phyloP scores from a whole-genome alignment of 2,329 filamentous ascomycete species.

The Magnaporthiopsis rhizophila region DNA sequence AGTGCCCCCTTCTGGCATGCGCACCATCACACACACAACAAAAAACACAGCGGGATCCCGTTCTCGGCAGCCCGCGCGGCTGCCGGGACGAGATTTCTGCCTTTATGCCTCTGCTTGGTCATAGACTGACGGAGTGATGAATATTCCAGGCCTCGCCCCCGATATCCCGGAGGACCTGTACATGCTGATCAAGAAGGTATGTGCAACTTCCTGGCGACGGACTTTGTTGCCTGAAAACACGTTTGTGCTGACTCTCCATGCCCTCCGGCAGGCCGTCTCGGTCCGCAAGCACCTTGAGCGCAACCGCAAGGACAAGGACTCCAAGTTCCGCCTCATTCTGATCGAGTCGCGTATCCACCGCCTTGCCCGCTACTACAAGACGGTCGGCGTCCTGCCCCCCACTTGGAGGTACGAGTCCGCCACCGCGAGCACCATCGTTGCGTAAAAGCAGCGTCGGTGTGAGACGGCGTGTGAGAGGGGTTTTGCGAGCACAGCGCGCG shows the following conservation, averaged over 20 bases:
- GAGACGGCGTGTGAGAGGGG: constrained; percentile 20
- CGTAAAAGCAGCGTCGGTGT: constrained; percentile 49
- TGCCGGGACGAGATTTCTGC: constrained; percentile 12
- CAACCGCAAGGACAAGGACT: constrained; percentile 99
- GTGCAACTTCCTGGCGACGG: constrained; percentile 6
- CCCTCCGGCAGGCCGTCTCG: constrained; percentile 64
- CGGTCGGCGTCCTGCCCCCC: constrained; percentile 72
- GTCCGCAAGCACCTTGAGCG: constrained; percentile 99
- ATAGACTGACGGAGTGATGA: constrained; percentile 87
- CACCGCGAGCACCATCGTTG: constrained; percentile 88
- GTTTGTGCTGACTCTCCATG: constrained; percentile 12
- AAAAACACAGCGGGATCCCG: not conserved
- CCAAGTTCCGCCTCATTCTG: constrained; percentile 99
- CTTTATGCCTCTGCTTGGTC: constrained; percentile 78
- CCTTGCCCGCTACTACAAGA: constrained; percentile 95
- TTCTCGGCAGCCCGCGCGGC: not conserved
- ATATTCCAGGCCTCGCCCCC: constrained; percentile 83
- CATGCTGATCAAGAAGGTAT: constrained; percentile 99
- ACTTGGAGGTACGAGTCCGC: constrained; percentile 99
- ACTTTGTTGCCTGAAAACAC: not conserved
- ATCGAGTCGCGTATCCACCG: constrained; percentile 99
- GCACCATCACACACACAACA: constrained; percentile 8
- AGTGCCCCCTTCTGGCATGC: constrained; percentile 1
- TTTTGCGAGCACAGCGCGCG: constrained; percentile 15
- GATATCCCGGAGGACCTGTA: constrained; percentile 99